Base-by-base conservation (phyloP, 495 filamentous ascomycete genomes). In the Lasiosphaeria hispida region DNA sequence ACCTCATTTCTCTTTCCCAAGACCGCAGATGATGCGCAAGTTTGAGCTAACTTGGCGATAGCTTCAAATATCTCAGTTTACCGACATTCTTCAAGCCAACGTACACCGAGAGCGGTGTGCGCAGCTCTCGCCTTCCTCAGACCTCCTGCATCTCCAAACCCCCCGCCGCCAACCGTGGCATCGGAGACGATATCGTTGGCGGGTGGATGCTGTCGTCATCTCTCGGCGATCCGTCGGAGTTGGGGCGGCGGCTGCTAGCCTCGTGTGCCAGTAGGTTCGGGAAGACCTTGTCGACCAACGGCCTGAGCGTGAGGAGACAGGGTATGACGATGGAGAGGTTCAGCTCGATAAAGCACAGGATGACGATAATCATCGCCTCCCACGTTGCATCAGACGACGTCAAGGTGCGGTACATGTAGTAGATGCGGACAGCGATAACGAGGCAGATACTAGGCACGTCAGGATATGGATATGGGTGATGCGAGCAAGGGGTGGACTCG, bases 251-350 rank as follows among this genome's bases (percentile, higher is more conserved):
- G 13, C 14, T 19, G n/a, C 23, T 30, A 30, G 23, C 15, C 30
- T 23, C 39, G 8, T 13, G 15, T 8, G 36, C 23, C n/a, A 55
- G 30, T 34, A 55, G 23, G 18, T 23, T 33, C 41, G 53, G 53
- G 40, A 55, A 47, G 0, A 37, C 18, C 30, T 30, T 38, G 30
- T 55, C 53, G n/a, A 55, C 53, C 17, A 55, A 10, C 10, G 53
- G 53, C 14, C 45, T 55, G 11, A 55, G 30, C 33, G 53, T 55
- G n/a, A 55, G 13, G 11, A 55, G 7, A 5, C 53, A 43, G 0
- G 53, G 40, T 7, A 45, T 52, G 35, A 34, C 49, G 15, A 52
- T 52, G 10, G 49, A 38, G 2, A 52, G 36, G 49, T 23, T 52
- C 17, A 55, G 23, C 23, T 55, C 53, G 19, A 55, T 13, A 18